A percentile compares a stretch with the other conserved stretches of the same genome.
phyloP scores from a whole-genome alignment of 2,329 filamentous ascomycete genomes.

The Ceratocystis colombiana region DNA sequence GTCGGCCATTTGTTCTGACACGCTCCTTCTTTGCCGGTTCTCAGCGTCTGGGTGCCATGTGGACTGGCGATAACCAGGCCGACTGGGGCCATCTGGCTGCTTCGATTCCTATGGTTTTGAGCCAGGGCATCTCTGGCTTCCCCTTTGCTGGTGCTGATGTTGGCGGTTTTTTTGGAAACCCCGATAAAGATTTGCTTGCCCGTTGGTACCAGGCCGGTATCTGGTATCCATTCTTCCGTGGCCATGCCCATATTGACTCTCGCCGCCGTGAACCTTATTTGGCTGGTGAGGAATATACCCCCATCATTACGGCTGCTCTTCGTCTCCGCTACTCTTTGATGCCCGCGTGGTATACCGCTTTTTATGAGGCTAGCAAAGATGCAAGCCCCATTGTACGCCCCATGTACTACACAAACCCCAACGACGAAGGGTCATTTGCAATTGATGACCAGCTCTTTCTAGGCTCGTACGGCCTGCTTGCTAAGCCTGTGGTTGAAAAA shows the following conservation, averaged over 20 bases:
- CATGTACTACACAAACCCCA: conserved; percentile 85
- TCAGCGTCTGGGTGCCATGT: conserved; percentile 88
- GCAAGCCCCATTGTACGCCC: conserved; percentile 83
- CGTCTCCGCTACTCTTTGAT: conserved; percentile 81
- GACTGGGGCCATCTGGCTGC: conserved; percentile 84
- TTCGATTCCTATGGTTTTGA: conserved; percentile 85
- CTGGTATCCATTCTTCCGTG: conserved; percentile 98
- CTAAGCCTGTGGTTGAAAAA: conserved; percentile 77
- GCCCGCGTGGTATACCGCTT: conserved; percentile 93
- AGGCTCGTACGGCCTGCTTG: conserved; percentile 78
- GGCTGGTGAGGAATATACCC: conserved; percentile 69
- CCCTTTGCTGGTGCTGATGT: conserved; percentile 94
- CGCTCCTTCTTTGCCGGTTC: conserved; percentile 86
- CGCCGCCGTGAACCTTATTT: conserved; percentile 90
- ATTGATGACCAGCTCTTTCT: conserved; percentile 92
- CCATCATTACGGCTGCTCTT: conserved; percentile 77
- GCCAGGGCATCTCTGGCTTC: conserved; percentile 83
- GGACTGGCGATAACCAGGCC: conserved; percentile 96
- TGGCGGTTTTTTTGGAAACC: conserved; percentile 96
- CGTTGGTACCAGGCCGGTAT: conserved; percentile 95
- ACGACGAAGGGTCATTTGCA: conserved; percentile 74
- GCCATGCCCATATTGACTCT: conserved; percentile 91
- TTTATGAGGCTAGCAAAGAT: conserved; percentile 73
- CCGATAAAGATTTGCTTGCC: conserved; percentile 78
- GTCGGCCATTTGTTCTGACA: conserved; percentile 84